Evolutionary conservation across 495 filamentous ascomycete genomes (phyloP), one percentile per base, ranked within the genome.

Genomic region (Friedmanniomyces simplex): DNA sequence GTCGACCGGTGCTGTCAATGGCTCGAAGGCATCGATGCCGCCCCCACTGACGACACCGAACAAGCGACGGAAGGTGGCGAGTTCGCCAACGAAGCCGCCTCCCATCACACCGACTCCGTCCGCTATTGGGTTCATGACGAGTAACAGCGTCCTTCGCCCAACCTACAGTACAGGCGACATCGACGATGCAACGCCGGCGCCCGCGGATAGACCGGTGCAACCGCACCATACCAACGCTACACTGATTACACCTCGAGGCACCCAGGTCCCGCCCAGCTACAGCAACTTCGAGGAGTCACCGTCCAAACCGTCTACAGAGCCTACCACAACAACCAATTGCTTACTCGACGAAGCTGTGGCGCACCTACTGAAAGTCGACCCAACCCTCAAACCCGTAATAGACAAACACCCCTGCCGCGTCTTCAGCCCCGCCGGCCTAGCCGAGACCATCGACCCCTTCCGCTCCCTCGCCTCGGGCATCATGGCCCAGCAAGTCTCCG

Each of bases 401-500:
- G 82, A 86, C 50, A 74, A 79, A 60, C 77, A 97, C 66, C 83
- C 75, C 50, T 98, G 93, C 67, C 67, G 72, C 37, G 66, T 93
- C 13, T 96, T 96, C 71, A 87, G 86, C 7, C 80, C 89, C 1
- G 83, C 86, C 51, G 91, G 89, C 0, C 71, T 98, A 18, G 80
- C 83, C 18, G 91, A 96, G 71, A 72, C 81, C 60, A 78, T 95
- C 59, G 87, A 97, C 68, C 91, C 93, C 2, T 98, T 96, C 67
- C 82, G 82, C 52, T 84, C 82, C 53, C 77, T 98, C 41, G 77
- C 79, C 24, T 87, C 82, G 68, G 85, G 89, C 47, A 96, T 98
- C 63, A 95, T 97, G 57, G 88, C 88, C 45, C 93, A 98, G 69
- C 93, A 98, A 69, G 91, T 98, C 13, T 93, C 89, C 18, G 89